Evolutionary conservation across 2,329 filamentous ascomycete species (phyloP).

Genomic region (Elsinoe fawcettii): DNA sequence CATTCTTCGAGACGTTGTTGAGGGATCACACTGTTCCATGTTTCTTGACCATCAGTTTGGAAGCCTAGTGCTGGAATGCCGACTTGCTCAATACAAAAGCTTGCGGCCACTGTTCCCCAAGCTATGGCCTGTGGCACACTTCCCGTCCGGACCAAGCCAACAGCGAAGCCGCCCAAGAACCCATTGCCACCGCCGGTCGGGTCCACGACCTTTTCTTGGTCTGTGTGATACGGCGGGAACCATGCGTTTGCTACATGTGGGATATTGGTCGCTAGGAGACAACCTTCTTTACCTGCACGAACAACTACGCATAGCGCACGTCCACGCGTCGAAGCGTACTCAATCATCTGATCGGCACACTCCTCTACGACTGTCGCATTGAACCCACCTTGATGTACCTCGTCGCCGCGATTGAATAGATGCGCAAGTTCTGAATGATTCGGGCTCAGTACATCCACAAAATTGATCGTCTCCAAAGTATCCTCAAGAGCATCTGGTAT

Average conservation of each 20-base stretch:
- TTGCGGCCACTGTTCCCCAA: slow-evolving; percentile 76
- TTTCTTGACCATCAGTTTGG: slow-evolving; percentile 29
- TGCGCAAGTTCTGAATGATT: slow-evolving; percentile 85
- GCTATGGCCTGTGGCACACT: slow-evolving; percentile 61
- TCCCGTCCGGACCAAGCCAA: slow-evolving; percentile 48
- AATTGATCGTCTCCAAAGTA: slow-evolving; percentile 45
- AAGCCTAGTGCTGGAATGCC: slow-evolving; percentile 59
- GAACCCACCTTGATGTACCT: slow-evolving; percentile 33
- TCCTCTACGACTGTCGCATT: slow-evolving; percentile 34
- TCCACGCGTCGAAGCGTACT: slow-evolving; percentile 24
- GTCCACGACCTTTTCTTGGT: slow-evolving; percentile 60
- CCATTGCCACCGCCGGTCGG: slow-evolving; percentile 92
- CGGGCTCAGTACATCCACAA: slow-evolving; percentile 59
- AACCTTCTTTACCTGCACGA: slow-evolving; percentile 64
- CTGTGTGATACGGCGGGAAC: slow-evolving; percentile 67
- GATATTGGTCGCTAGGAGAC: slow-evolving; percentile 42
- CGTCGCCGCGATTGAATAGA: slow-evolving; percentile 58
- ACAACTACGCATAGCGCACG: slow-evolving; percentile 55
- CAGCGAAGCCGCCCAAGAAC: slow-evolving; percentile 61
- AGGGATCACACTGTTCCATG: slow-evolving; percentile 42
- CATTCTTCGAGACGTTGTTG: slow-evolving; percentile 37
- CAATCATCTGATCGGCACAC: slow-evolving; percentile 28
- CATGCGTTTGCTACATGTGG: slow-evolving; percentile 44
- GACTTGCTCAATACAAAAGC: slow-evolving; percentile 91
- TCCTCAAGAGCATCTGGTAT: slow-evolving; percentile 54